Percentiles rank a stretch among this genome's conserved stretches.
Conservation (phyloP, 2,329 filamentous ascomycete genomes). For the Fusarium staphyleae region DNA sequence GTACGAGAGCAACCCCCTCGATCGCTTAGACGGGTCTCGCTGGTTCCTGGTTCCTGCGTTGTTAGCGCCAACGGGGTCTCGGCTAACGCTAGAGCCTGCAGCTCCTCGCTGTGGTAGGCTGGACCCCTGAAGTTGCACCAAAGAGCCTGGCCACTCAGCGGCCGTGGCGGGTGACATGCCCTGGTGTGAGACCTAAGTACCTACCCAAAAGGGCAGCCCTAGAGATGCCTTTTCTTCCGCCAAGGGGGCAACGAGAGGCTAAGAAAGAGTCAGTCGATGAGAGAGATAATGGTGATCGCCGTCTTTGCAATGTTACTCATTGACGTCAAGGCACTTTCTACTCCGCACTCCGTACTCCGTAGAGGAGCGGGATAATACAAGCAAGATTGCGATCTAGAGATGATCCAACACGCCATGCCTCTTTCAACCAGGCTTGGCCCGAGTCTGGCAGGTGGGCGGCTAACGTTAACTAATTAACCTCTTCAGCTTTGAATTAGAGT, state of each 20-base stretch:
- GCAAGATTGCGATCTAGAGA: constrained; percentile 20
- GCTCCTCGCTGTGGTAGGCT: constrained; percentile 1
- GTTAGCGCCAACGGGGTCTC: constrained; percentile 32
- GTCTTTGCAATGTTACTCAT: constrained; percentile 4
- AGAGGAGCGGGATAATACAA: background rate
- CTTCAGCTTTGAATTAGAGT: background rate
- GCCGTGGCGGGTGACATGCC: constrained; percentile 15
- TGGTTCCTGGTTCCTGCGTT: constrained; percentile 39
- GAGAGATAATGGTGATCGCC: background rate
- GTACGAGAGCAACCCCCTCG: too few relatives aligned
- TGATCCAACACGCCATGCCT: constrained; percentile 11
- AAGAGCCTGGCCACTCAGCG: constrained; percentile 13
- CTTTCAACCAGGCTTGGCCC: background rate
- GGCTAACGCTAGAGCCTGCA: constrained; percentile 29
- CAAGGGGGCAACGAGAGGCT: too few relatives aligned
- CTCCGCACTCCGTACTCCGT: too few relatives aligned
- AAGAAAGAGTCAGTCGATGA: background rate
- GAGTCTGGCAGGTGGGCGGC: constrained; percentile 16
- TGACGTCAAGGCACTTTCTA: too few relatives aligned
- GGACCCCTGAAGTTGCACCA: constrained; percentile 14
- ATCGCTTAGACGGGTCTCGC: background rate
- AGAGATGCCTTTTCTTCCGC: background rate
- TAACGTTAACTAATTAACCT: constrained; percentile 26
- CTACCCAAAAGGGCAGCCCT: constrained; percentile 1
- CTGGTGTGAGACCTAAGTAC: constrained; percentile 4